Evolutionary conservation across 2,329 filamentous ascomycete species (phyloP), one percentile per base, ranked within the genome.

Genomic region (Ophiostoma piceae): DNA sequence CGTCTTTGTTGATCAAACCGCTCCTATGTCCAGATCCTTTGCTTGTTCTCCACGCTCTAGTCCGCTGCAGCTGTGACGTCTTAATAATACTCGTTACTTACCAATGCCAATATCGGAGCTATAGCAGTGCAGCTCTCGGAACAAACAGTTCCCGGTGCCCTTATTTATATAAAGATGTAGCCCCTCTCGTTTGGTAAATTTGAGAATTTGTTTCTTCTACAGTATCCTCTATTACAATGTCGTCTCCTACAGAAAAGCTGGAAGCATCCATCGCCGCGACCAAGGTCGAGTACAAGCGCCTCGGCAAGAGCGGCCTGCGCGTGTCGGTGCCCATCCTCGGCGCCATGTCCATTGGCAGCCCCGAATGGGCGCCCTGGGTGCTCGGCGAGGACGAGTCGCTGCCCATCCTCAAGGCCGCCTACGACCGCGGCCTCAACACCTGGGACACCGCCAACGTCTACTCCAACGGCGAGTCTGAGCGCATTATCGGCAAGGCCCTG

Each of bases 371-470:
- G 66, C 74, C 77, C 3, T 85, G 82, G 82, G 79, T 84, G 19
- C 72, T 84, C 66, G 78, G 83, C 66, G 71, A 70, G 35, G 54
- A 43, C 9, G 67, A 80, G 76, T 80, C 85, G 29, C 78, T 88
- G 11, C 85, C 85, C 2, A 77, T 89, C 3, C 82, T 89, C 71
- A 86, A 88, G 77, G 82, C 85, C 35, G 87, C 87, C 5, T 89
- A 85, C 77, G 85, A 89, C 71, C 78, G 78, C 22, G 87, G 87
- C 22, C 79, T 89, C 68, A 88, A 87, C 73, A 88, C 85, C 4
- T 83, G 80, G 80, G 82, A 85, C 73, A 81, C 76, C 75, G 84
- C 85, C 41, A 84, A 85, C 70, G 76, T 82, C 1, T 88, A 88
- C 76, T 85, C 82, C 57, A 87, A 86, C 71, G 86, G 85, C 39